Evolutionary conservation across 1,284 basidiomycete genomes (phyloP).

Genomic region (Ganoderma lucidum): DNA sequence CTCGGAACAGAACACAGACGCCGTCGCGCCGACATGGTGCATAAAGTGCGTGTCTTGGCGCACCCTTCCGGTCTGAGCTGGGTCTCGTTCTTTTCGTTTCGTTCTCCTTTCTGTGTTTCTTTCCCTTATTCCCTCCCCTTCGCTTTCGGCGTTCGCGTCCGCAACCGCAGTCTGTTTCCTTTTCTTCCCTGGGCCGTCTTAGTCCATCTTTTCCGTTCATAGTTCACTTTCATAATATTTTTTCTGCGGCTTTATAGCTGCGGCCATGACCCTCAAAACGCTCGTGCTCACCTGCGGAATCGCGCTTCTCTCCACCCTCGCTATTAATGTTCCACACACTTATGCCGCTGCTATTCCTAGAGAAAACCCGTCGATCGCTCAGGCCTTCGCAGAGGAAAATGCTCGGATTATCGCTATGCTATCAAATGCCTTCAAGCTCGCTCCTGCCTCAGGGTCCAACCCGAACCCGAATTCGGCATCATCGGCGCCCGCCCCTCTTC

Average conservation of each 20-base stretch:
- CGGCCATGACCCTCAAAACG: not conserved
- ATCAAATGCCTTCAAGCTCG: not conserved
- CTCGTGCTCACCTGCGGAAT: conserved; percentile 9
- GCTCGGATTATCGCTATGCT: not conserved
- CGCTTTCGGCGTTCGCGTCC: not conserved
- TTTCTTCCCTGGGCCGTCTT: not conserved
- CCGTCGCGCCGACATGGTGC: not conserved
- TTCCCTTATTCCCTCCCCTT: not conserved
- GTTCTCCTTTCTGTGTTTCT: conserved; percentile 1
- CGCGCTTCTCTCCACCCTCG: conserved; percentile 4
- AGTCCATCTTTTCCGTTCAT: not conserved
- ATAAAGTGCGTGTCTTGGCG: conserved; percentile 2
- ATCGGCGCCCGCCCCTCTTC: not conserved
- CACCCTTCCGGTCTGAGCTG: not conserved
- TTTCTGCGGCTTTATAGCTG: not conserved
- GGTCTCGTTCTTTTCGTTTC: not conserved
- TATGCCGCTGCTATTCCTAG: conserved; percentile 12
- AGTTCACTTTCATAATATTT: conserved; percentile 5
- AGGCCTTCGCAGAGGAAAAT: not conserved
- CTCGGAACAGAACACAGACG: not conserved
- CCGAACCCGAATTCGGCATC: not conserved
- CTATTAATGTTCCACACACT: not conserved
- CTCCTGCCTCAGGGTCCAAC: not conserved
- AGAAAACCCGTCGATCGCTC: not conserved
- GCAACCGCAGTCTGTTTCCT: not conserved